Base-by-base conservation (phyloP, 345 rosid genomes). In the Populus alba region DNA sequence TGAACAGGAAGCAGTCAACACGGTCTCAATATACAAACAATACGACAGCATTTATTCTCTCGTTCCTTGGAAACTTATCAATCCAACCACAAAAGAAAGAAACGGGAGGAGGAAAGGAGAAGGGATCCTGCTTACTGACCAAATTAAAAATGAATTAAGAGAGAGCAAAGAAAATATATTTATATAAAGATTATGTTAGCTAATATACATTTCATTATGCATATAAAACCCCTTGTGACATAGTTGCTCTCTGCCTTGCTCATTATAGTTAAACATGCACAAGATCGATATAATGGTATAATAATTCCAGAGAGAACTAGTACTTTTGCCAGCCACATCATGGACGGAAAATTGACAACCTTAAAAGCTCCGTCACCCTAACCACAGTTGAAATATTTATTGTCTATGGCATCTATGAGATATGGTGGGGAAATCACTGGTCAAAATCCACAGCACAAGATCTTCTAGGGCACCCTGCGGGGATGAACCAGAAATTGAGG, bases 401-500 rank as follows among this genome's bases (percentile, higher is more conserved):
- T 80, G 74, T 47, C 65, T 51, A 74, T 81, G 79, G 77, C 75
- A 78, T 80, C 84, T 81, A 73, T 57, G 75, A 71, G 74, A 75
- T 68, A 62, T 66, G 68, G 75, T 78, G 74, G 75, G 73, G 70
- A 77, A 80, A 79, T 78, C 77, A 47, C 49, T 45, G 31, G 69
- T 7, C 27, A 77, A 88, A 79, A 71, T 70, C 80, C 45, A 38
- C 78, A 2, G 23, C 39, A 22, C 37, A 45, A 45, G 66, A 68
- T 63, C 71, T 70, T 70, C 84, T 81, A 83, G 69, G 74, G 78
- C 38, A 68, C 15, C n/a, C 45, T 35, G 23, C 47, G 47, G 65
- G 85, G 51, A 35, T 76, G 84, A 59, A 91, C 91, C 81, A 86
- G 85, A 89, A 95, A 91, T 41, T 87, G 87, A 85, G 98, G 97